Percentiles rank a stretch among this genome's conserved stretches.
Conservation (phyloP, 805 yeast genomes). For the Myxozyma mucilagina region DNA sequence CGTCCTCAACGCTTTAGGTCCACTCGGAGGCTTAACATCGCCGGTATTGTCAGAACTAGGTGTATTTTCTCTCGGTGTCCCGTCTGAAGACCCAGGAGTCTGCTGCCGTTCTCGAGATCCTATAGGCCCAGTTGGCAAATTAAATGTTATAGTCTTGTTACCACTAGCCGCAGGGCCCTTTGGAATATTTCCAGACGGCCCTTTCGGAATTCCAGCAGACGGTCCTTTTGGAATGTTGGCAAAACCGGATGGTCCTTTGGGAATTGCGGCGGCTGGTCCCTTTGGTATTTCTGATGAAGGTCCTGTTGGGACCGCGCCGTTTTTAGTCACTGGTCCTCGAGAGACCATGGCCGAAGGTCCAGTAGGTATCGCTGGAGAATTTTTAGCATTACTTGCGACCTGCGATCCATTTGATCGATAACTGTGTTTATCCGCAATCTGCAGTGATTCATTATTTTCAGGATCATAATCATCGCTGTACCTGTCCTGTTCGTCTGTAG, state of each 20-base stretch:
- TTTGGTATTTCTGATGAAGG: neutral
- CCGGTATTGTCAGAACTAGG: neutral
- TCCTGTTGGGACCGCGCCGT: neutral
- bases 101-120: neutral
- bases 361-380: neutral
- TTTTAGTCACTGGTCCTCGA: neutral
- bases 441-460: neutral
- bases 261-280: neutral
- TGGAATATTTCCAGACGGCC: neutral
- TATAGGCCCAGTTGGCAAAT: neutral
- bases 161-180: neutral
- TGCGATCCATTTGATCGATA: neutral
- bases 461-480: neutral
- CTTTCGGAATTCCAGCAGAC: neutral
- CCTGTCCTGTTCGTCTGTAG: neutral
- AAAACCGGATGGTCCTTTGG: neutral
- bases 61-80: neutral
- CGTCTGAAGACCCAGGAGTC: neutral
- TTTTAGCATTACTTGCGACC: neutral
- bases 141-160: neutral
- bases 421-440: neutral
- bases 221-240: neutral
- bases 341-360: neutral
- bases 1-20: conserved; percentile 15
- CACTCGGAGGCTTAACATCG: conserved; percentile 15